Base-by-base conservation (phyloP, 2,329 filamentous ascomycete genomes). In the Aspergillus pseudoviridinutans region DNA sequence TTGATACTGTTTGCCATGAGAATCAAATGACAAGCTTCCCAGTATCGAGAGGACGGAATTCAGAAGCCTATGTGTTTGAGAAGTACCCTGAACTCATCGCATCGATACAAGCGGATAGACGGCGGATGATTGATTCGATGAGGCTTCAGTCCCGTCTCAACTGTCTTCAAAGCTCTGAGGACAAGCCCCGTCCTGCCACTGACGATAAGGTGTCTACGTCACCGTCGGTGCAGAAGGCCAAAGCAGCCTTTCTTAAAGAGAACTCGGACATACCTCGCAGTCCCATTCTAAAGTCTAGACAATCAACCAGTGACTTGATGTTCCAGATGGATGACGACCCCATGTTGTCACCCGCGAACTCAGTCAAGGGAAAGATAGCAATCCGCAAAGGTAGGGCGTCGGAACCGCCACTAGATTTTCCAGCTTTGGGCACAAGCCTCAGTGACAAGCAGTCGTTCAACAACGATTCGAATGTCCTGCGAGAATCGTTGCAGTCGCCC, bases 261-360 rank as follows among this genome's bases (percentile, higher is more conserved):
- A 64, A 52, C 7, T 41, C 64, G 0, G 79, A 81, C 53, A 83
- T 79, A 57, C 77, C 78, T 1, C 84, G 79, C 56, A 90, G 86
- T 56, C 91, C 91, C 1, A 80, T 77, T 20, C 78, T 94, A 49
- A 87, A 84, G 55, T 81, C 88, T 1, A 91, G 86, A 66, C 82
- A 81, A 22, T 92, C 89, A 0, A 78, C 82, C 1, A 82, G 81
- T 41, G 92, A 97, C 64, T 81, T 97, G 55, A 96, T 96, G 73
- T 97, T 97, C 69, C 86, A 91, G 63, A 97, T 97, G 92, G 93
- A 96, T 58, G 92, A 95, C 41, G 91, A 92, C 29, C 51, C 57
- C 46, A n/a, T 61, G 5, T 50, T 69, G n/a, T 68, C 70, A 1
- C 62, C 71, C 2, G 57, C 54, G 17, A 63, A 67, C 12, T 54